Base-by-base conservation (phyloP, 2,329 filamentous ascomycete species). In the Clonostachys chloroleuca region DNA sequence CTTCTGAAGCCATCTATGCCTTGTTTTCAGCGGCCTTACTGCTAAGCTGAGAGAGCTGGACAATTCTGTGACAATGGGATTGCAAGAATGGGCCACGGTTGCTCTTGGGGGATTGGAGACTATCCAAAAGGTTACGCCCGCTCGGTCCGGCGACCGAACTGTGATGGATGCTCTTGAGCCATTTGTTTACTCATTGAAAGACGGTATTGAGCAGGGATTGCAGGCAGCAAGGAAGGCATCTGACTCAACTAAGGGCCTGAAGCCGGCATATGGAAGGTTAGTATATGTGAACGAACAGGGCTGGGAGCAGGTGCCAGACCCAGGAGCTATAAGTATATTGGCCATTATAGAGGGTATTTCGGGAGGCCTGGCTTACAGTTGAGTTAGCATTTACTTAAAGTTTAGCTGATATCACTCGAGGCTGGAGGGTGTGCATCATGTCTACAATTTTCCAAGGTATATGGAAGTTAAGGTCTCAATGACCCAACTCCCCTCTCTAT, bases 281-380 rank as follows among this genome's bases (percentile, higher is more conserved):
- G 42, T 43, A 12, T 43, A 43, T 34, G 42, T 43, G 9, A 24
- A 16, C 9, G 42, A 17, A 24, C 17, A 43, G 42, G 34, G 34
- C 42, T 34, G 10, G 12, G 12, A 12, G 7, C 24, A 43, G 24
- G 42, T 43, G 42, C 10, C 42, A 10, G 42, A 43, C 17, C 42
- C 42, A 10, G 42, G 42, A 20, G 42, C 42, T 18, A 24, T 24
- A 24, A 24, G 42, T 10, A 34, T 43, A 12, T 16, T 43, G 42
- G 42, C 42, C 42, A 43, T 43, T 43, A 24, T 43, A 10, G 16
- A 43, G 24, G 42, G 42, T n/a, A n/a, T n/a, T n/a, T n/a, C n/a
- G n/a, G n/a, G n/a, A n/a, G n/a, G n/a, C n/a, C n/a, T n/a, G n/a
- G n/a, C n/a, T n/a, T n/a, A n/a, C n/a, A n/a, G n/a, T n/a, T n/a